These are phyloP conservation scores for Spathaspora sp. DNA, from an alignment of 1,139 yeast species.

Conservation along the genomic window DNA sequence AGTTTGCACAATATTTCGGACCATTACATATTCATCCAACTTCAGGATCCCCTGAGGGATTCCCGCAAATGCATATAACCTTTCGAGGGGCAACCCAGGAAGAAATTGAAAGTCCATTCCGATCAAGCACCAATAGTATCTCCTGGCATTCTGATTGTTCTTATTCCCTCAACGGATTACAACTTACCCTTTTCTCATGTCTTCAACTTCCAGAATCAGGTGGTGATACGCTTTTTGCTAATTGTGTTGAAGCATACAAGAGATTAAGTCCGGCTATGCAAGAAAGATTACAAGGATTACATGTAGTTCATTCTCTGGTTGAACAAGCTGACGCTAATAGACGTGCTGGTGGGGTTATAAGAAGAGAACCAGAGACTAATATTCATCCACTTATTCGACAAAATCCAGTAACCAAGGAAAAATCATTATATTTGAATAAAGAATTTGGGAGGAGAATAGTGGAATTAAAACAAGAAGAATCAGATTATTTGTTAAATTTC, in stretches of 20 bases:
- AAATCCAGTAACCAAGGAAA: conserved; percentile 28
- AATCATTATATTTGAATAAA: conserved; percentile 23
- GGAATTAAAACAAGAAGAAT: conserved; percentile 29
- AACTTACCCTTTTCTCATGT: conserved; percentile 36
- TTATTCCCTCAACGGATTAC: conserved; percentile 41
- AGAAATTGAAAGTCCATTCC: conserved; percentile 24
- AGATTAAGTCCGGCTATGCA: conserved; percentile 29
- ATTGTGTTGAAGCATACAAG: conserved; percentile 31
- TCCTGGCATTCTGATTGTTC: conserved; percentile 46
- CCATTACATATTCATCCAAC: conserved; percentile 43
- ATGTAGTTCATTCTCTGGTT: conserved; percentile 25
- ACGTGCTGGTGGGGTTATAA: conserved; percentile 23
- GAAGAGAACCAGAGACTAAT: conserved; percentile 27
- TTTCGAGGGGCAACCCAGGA: conserved; percentile 28
- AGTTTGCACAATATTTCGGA: conserved; percentile 35
- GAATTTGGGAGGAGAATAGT: conserved; percentile 27
- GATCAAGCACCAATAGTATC: conserved; percentile 26
- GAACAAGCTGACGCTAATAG: conserved; percentile 23
- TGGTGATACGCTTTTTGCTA: conserved; percentile 40
- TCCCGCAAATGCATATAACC: conserved; percentile 36
- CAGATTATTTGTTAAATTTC: conserved; percentile 23
- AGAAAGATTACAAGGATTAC: conserved; percentile 25
- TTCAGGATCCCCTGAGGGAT: conserved; percentile 38
- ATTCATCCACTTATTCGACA: conserved; percentile 27
- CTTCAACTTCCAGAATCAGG: conserved; percentile 42